Evolutionary conservation across 768 basidiomycete genomes (phyloP).

Genomic region (Termitomyces bulborhizus): DNA sequence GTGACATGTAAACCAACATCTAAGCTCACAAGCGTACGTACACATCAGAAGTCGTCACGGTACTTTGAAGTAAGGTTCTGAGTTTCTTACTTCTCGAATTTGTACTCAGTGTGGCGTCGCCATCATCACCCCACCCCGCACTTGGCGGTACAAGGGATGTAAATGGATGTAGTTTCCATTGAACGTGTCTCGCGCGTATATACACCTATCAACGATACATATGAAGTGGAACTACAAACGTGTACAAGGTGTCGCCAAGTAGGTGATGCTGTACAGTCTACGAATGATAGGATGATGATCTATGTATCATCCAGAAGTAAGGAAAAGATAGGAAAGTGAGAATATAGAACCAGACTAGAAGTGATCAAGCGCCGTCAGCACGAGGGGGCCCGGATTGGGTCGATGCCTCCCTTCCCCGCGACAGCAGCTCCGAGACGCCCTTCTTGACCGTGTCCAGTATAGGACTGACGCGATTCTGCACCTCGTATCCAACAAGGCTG

Average conservation of each 20-base stretch:
- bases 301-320: not conserved
- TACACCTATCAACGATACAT: not conserved
- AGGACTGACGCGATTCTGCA: slow-evolving; percentile 55
- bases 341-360: not conserved
- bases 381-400: not conserved
- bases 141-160: no score
- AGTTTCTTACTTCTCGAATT: no score
- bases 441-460: slow-evolving; percentile 48
- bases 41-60: not conserved
- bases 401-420: slow-evolving; percentile 17
- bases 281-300: not conserved
- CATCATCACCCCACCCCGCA: not conserved
- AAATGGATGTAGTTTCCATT: not conserved
- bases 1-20: no score
- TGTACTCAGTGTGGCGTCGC: not conserved
- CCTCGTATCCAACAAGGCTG: slow-evolving; percentile 46
- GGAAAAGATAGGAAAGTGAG: not conserved
- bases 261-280: slow-evolving; percentile 1
- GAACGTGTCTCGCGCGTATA: not conserved
- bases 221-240: not conserved
- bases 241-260: not conserved
- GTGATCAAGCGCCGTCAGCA: not conserved
- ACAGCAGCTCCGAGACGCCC: slow-evolving; percentile 32
- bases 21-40: no score
- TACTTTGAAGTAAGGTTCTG: not conserved